phyloP scores from a whole-genome alignment of 1,284 basidiomycete species.

The Peniophora sp. region DNA sequence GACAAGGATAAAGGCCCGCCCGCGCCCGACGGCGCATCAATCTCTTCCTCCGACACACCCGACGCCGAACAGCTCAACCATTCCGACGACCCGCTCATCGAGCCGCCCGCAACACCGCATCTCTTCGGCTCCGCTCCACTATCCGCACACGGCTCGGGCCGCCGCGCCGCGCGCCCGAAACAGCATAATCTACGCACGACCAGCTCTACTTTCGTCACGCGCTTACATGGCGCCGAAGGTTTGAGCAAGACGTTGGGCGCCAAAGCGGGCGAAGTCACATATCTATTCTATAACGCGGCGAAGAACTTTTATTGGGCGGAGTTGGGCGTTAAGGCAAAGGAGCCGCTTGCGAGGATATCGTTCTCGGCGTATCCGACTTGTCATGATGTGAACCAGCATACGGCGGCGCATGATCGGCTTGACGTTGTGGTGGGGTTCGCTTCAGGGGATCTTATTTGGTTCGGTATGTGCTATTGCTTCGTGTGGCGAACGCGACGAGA shows the following conservation, averaged over 20 bases:
- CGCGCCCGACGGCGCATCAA: conserved; percentile 50
- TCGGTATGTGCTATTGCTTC: conserved; percentile 48
- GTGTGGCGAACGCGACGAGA: too few relatives aligned
- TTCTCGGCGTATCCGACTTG: conserved; percentile 87
- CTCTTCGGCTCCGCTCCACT: conserved; percentile 36
- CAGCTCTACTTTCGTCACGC: conserved; percentile 83
- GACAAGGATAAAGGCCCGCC: conserved; percentile 27
- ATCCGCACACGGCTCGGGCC: conserved; percentile 48
- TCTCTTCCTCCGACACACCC: conserved; percentile 69
- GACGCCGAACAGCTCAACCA: conserved; percentile 29
- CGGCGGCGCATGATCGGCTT: conserved; percentile 69
- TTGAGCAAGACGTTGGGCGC: conserved; percentile 65
- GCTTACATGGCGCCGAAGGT: conserved; percentile 75
- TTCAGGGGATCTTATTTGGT: conserved; percentile 90
- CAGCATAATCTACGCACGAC: conserved; percentile 77
- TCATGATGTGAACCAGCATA: conserved; percentile 79
- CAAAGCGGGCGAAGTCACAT: conserved; percentile 76
- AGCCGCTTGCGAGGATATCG: conserved; percentile 78
- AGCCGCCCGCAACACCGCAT: conserved; percentile 26
- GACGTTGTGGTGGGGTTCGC: conserved; percentile 92
- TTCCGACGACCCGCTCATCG: conserved; percentile 20
- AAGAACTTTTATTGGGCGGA: conserved; percentile 83
- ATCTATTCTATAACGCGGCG: conserved; percentile 76
- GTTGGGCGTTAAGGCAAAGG: conserved; percentile 74
- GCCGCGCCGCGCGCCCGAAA: conserved; percentile 63